Base-by-base conservation (phyloP, 805 yeast species). In the Candida argentea region DNA sequence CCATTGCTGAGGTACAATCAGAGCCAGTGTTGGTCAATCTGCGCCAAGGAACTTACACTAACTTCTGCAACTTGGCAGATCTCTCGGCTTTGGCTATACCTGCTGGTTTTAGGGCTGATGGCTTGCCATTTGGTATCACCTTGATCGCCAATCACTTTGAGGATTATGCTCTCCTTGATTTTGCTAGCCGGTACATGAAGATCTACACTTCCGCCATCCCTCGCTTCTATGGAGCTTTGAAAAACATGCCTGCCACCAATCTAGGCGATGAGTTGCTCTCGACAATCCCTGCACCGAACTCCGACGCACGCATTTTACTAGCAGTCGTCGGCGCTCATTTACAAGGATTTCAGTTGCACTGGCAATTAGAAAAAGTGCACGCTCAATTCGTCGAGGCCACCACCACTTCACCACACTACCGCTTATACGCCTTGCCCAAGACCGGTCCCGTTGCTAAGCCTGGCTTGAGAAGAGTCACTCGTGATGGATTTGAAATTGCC, bases 241-340 rank as follows among this genome's bases (percentile, higher is more conserved):
- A 67, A 13, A 49, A 61, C 27, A 40, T 44, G 22, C 29, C 28
- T 9, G 63, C 57, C 9, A 52, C 57, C 25, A 38, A 55, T 4
- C 49, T 49, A 32, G 44, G 56, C 16, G 79, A 74, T 40, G 73
- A 64, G 32, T 52, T 74, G 25, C 48, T 61, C 30, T 36, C 52
- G 2, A 36, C 52, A 10, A 52, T 68, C 18, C 82, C 81, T n/a
- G 50, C 22, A 10, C 58, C 64, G 14, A 48, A 55, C 24, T 41
- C 57, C 16, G 51, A 62, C 2, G 37, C 55, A 19, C 60, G 70
- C 6, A 63, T 85, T 34, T 67, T 76, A 36, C 58, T 89, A 33
- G 96, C 96, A 1, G 98, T 91, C 20, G 97, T 89, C 26, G 98
- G 98, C 31, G 96, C 96, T 26, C 98, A 89, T 50, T 65, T 91